phyloP scores from a whole-genome alignment of 805 yeast species.

The Wickerhamiella domercqiae region DNA sequence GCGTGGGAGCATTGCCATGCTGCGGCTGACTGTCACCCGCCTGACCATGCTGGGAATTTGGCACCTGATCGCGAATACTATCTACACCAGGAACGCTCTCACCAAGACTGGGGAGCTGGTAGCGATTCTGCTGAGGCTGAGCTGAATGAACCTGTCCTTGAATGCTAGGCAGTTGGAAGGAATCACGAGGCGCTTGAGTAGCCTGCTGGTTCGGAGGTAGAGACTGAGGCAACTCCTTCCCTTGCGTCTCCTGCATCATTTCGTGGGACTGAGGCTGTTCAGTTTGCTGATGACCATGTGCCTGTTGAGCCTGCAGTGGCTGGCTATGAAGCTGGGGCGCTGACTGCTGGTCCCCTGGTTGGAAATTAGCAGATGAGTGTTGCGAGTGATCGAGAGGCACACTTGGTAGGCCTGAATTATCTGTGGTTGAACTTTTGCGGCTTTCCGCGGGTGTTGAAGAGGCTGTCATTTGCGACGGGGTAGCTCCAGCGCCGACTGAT shows the following conservation, averaged over 20 bases:
- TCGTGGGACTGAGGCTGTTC: background rate
- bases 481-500: too few relatives aligned
- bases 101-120: conserved; percentile 15
- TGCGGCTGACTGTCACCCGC: conserved; percentile 1
- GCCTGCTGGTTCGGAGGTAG: background rate
- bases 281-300: background rate
- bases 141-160: conserved; percentile 1
- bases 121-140: conserved; percentile 14
- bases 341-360: too few relatives aligned
- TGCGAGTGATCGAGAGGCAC: too few relatives aligned
- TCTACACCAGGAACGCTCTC: conserved; percentile 16
- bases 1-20: conserved; percentile 4
- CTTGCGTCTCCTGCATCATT: too few relatives aligned
- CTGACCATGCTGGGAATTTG: conserved; percentile 4
- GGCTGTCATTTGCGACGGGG: too few relatives aligned
- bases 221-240: too few relatives aligned
- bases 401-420: too few relatives aligned
- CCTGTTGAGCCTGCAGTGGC: background rate
- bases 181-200: background rate
- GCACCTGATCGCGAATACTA: conserved; percentile 12
- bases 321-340: conserved; percentile 1
- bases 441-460: too few relatives aligned
- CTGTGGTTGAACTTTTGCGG: too few relatives aligned
- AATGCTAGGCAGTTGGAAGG: background rate
- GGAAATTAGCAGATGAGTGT: too few relatives aligned